Evolutionary conservation across 192 early-diverging fungal genomes (phyloP).

Genomic region (Coemansia sp.): DNA sequence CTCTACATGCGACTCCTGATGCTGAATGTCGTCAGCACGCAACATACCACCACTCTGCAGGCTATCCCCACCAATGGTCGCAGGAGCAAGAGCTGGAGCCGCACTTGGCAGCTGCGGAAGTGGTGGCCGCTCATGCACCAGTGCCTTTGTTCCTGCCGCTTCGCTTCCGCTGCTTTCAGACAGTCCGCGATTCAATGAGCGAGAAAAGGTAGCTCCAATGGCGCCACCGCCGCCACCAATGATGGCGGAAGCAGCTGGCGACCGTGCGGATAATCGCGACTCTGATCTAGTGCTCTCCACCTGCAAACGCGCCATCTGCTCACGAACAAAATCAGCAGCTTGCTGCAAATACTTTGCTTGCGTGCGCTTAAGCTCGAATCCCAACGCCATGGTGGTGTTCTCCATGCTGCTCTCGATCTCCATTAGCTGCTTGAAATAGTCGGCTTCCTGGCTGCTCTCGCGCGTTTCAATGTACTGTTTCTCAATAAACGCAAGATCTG

Average conservation of each 20-base stretch:
- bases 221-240: neutral
- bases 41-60: neutral
- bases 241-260: neutral
- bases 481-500: constrained; percentile 52
- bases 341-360: constrained; percentile 53
- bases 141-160: neutral
- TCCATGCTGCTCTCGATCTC: constrained; percentile 55
- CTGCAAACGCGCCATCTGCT: constrained; percentile 47
- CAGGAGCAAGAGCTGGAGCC: neutral
- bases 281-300: constrained; percentile 14
- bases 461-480: constrained; percentile 50
- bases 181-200: constrained; percentile 2
- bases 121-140: neutral
- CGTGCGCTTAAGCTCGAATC: constrained; percentile 54
- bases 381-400: constrained; percentile 52
- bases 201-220: neutral
- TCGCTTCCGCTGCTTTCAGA: constrained; percentile 24
- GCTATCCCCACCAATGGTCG: neutral
- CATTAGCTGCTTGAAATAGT: constrained; percentile 53
- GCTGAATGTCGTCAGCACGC: neutral
- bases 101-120: neutral
- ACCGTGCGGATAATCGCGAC: constrained; percentile 17
- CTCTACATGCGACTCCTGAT: neutral
- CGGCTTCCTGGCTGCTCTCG: constrained; percentile 49
- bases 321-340: constrained; percentile 53